Evolutionary conservation across 495 filamentous ascomycete genomes (phyloP).

Genomic region (Aspergillus conjunctus): DNA sequence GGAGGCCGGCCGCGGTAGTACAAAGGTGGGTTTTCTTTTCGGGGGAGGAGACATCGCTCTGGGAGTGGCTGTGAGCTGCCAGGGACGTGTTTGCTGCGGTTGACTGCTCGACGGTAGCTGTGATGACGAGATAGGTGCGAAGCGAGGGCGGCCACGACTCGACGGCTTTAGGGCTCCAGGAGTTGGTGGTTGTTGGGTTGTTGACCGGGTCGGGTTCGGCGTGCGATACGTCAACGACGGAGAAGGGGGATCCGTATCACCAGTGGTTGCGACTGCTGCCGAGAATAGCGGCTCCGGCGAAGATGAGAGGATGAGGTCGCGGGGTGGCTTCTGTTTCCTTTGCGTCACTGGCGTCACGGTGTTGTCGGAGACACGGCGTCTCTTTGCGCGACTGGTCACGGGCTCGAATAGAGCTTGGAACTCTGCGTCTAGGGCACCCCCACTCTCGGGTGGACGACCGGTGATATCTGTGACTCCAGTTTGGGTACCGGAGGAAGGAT

Average conservation of each 20-base stretch:
- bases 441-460: constrained; percentile 27
- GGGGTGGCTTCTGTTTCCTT: background rate
- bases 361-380: constrained; percentile 27
- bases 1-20: constrained; percentile 45
- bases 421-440: constrained; percentile 25
- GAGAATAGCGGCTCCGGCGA: constrained; percentile 24
- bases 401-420: constrained; percentile 38
- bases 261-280: background rate
- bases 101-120: constrained; percentile 28
- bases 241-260: background rate
- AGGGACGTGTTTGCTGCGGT: constrained; percentile 7
- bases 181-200: constrained; percentile 19
- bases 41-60: constrained; percentile 18
- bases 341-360: constrained; percentile 9
- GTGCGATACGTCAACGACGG: constrained; percentile 10
- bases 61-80: background rate
- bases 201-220: background rate
- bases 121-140: constrained; percentile 28
- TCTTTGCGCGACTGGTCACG: constrained; percentile 30
- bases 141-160: constrained; percentile 34
- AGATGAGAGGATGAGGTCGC: constrained; percentile 22
- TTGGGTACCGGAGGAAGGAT: background rate
- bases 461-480: constrained; percentile 22
- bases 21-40: constrained; percentile 39
- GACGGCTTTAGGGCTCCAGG: constrained; percentile 29